Base-by-base conservation (phyloP, 257 asterid species). In the Solanum dulcamara region DNA sequence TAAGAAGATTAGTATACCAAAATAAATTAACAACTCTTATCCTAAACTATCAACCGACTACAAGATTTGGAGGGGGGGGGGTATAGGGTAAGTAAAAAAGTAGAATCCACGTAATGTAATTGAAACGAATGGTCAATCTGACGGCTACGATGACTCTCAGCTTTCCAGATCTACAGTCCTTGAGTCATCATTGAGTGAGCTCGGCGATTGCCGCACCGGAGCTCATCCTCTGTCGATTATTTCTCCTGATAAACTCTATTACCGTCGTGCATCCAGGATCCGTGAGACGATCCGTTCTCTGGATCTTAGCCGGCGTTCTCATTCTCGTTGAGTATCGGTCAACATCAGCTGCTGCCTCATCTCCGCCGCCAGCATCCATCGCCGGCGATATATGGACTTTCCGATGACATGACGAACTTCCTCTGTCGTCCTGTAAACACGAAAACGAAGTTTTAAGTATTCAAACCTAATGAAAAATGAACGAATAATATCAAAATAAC, bases 121-220 rank as follows among this genome's bases (percentile, higher is more conserved):
- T 24, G 35, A 64, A 32, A 67, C 48, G 5, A 57, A 79, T 71
- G 83, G 83, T 79, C 64, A 22, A 57, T 86, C 91, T 32, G 38
- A 87, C 85, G 91, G 90, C 87, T 83, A 85, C 22, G 48, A 81
- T 33, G 83, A 51, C 17, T 86, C 83, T 7, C 81, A 80, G 42
- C 26, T 82, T 75, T 80, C 86, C 51, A 85, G 83, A 85, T 90
- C 91, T 28, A 88, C 81, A 87, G 91, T 62, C 35, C 83, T n/a
- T 22, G 81, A 68, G 38, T 48, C 84, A n/a, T n/a, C 85, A 10
- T 83, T 22, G 28, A 89, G 77, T 81, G 30, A 88, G 66, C 85
- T 89, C 89, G 7, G 46, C 84, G 40, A 70, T 77, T 14, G 80
- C 84, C 38, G 59, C 85, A 55, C 62, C 85, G 35, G 88, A 84